Evolutionary conservation across 495 filamentous ascomycete species (phyloP).

Genomic region (Xylaria castorea): DNA sequence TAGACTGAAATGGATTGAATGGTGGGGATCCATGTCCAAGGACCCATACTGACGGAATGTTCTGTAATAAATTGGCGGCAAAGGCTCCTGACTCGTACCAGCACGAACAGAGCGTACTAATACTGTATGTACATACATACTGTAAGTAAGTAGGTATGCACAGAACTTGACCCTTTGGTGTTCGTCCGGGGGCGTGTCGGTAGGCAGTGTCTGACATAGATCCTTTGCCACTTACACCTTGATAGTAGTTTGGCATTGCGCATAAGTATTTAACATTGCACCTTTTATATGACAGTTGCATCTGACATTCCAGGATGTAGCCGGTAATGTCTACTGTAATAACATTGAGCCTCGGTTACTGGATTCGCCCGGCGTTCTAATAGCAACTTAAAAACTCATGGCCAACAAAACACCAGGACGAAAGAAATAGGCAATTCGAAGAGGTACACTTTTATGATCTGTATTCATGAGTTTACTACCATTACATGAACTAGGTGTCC

Average conservation of each 20-base stretch:
- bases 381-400: not conserved
- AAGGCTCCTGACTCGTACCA: conserved; percentile 19
- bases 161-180: not conserved
- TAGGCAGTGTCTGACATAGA: not conserved
- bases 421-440: not conserved
- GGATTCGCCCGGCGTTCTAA: not conserved
- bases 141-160: too few species aligned
- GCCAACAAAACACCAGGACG: not conserved
- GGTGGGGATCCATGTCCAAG: conserved; percentile 4
- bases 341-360: not conserved
- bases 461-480: not conserved
- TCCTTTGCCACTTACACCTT: not conserved
- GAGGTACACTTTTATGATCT: not conserved
- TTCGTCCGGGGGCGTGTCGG: not conserved
- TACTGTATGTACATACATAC: too few species aligned
- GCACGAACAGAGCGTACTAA: not conserved
- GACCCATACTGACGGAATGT: conserved; percentile 26
- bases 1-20: too few species aligned
- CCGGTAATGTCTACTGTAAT: not conserved
- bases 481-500: not conserved
- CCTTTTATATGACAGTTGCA: not conserved
- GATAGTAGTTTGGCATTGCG: not conserved
- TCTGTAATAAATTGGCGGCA: conserved; percentile 25
- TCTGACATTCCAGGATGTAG: not conserved
- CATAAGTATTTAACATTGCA: not conserved